A percentile compares a stretch with the other conserved stretches of the same genome.
Conservation (phyloP, 2,329 filamentous ascomycete genomes). For the Clarireedia hainanense region DNA sequence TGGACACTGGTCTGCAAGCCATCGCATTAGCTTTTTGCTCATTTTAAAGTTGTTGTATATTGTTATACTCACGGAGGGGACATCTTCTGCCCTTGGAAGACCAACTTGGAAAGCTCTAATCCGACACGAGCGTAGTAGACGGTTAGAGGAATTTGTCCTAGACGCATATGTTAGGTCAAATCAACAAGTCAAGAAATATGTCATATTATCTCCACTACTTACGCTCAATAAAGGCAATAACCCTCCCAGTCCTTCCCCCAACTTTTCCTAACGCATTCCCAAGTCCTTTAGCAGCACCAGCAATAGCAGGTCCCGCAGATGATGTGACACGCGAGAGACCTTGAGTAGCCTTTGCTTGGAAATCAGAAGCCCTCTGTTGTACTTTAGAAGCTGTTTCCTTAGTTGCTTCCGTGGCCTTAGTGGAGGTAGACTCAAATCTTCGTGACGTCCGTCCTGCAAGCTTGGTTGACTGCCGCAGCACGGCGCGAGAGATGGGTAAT, state of each 20-base stretch:
- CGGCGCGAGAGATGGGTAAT: conserved; percentile 25
- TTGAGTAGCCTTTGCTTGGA: conserved; percentile 62
- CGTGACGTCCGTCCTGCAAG: conserved; percentile 20
- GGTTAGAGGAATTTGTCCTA: conserved; percentile 77
- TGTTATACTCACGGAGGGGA: conserved; percentile 71
- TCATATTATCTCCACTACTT: conserved; percentile 35
- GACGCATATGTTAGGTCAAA: conserved; percentile 17
- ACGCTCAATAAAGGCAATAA: conserved; percentile 82
- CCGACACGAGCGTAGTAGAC: conserved; percentile 89
- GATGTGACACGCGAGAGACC: conserved; percentile 76
- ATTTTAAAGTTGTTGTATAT: not conserved
- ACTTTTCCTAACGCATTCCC: conserved; percentile 62
- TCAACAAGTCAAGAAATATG: conserved; percentile 9
- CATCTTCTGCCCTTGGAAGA: conserved; percentile 87
- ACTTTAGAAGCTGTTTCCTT: conserved; percentile 38
- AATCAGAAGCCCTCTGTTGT: conserved; percentile 36
- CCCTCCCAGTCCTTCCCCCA: conserved; percentile 73
- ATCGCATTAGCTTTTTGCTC: conserved; percentile 2
- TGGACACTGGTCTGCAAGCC: conserved; percentile 57
- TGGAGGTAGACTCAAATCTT: conserved; percentile 53
- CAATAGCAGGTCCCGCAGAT: conserved; percentile 70
- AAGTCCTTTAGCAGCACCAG: conserved; percentile 61
- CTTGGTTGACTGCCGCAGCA: conserved; percentile 26
- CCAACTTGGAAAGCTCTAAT: conserved; percentile 78
- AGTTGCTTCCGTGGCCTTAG: conserved; percentile 39